These are phyloP conservation scores for Verticillium nonalfalfae DNA, from an alignment of 2,329 filamentous ascomycete genomes.

Conservation along the genomic window DNA sequence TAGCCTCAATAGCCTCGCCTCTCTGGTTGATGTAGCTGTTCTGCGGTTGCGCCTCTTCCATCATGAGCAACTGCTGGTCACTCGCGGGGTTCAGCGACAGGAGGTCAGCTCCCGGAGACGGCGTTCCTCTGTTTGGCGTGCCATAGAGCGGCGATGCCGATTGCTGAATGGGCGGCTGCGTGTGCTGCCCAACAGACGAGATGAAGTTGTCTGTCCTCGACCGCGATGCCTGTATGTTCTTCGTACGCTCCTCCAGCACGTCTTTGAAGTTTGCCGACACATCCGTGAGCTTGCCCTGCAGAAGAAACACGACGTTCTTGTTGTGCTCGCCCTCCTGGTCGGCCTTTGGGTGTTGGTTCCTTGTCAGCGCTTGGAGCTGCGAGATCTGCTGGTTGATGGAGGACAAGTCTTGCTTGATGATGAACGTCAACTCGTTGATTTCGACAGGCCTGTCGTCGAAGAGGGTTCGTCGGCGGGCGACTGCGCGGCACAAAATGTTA, in stretches of 20 bases:
- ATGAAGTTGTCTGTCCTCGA: slow-evolving; percentile 96
- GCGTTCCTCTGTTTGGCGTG: slow-evolving; percentile 62
- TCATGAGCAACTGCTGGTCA: slow-evolving; percentile 82
- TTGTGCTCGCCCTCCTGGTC: slow-evolving; percentile 93
- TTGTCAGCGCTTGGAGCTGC: slow-evolving; percentile 69
- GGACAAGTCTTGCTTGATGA: slow-evolving; percentile 96
- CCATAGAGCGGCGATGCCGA: slow-evolving; percentile 84
- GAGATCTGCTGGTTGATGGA: slow-evolving; percentile 81
- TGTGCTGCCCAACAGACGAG: slow-evolving; percentile 75
- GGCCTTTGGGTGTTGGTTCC: slow-evolving; percentile 65
- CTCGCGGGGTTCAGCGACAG: slow-evolving; percentile 79
- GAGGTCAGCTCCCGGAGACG: slow-evolving; percentile 65
- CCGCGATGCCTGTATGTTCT: slow-evolving; percentile 93
- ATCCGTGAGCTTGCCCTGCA: slow-evolving; percentile 87
- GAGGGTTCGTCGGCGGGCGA: slow-evolving; percentile 93
- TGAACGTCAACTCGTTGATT: slow-evolving; percentile 84
- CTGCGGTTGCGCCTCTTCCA: slow-evolving; percentile 83
- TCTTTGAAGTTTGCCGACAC: slow-evolving; percentile 94
- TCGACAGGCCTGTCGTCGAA: slow-evolving; percentile 97
- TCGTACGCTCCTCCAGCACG: slow-evolving; percentile 89
- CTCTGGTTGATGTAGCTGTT: slow-evolving; percentile 91
- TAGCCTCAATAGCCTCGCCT: slow-evolving; percentile 93
- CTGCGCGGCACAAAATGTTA: slow-evolving; percentile 29
- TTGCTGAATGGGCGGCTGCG: slow-evolving; percentile 59
- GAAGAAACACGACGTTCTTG: slow-evolving; percentile 89